A percentile compares a stretch with the other conserved stretches of the same genome.
Conservation (phyloP, 108 stramenopile genomes). For the Cylindrotheca fusiformis region DNA sequence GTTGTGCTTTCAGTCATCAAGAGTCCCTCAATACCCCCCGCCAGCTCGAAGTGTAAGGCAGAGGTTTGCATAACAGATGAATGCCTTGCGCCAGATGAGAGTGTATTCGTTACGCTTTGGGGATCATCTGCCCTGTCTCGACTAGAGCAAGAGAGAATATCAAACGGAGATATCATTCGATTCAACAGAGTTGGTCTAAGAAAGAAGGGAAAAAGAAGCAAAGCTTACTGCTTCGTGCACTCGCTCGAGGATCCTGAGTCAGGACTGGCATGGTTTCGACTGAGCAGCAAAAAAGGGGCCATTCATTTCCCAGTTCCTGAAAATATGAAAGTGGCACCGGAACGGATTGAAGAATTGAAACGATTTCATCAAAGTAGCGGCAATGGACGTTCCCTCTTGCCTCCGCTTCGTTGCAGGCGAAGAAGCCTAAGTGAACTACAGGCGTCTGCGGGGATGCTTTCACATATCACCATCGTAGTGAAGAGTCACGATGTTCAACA, state of each 20-base stretch:
- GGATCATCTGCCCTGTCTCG: constrained; percentile 15
- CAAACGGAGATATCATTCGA: constrained; percentile 17
- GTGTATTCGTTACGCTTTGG: constrained; percentile 4
- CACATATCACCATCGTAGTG: constrained; percentile 17
- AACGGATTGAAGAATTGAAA: constrained; percentile 10
- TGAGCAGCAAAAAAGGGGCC: neutral
- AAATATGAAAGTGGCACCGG: constrained; percentile 5
- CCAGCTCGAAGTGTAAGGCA: neutral
- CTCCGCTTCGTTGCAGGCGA: constrained; percentile 14
- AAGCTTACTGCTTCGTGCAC: constrained; percentile 3
- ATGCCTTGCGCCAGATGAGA: neutral
- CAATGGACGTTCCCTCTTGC: neutral
- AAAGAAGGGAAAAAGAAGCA: neutral
- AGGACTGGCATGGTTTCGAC: constrained; percentile 15
- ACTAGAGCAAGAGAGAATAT: constrained; percentile 5
- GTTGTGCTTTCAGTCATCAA: neutral
- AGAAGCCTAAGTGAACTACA: constrained; percentile 17
- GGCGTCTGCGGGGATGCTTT: constrained; percentile 2
- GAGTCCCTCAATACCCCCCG: neutral
- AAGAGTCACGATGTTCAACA: constrained; percentile 1
- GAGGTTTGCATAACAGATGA: constrained; percentile 6
- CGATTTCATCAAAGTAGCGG: neutral
- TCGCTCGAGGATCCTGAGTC: constrained; percentile 12
- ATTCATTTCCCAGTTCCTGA: constrained; percentile 9
- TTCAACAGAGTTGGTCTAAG: constrained; percentile 23